Evolutionary conservation across 768 basidiomycete genomes (phyloP), one percentile per base, ranked within the genome.

Genomic region (Suillus subaureus): DNA sequence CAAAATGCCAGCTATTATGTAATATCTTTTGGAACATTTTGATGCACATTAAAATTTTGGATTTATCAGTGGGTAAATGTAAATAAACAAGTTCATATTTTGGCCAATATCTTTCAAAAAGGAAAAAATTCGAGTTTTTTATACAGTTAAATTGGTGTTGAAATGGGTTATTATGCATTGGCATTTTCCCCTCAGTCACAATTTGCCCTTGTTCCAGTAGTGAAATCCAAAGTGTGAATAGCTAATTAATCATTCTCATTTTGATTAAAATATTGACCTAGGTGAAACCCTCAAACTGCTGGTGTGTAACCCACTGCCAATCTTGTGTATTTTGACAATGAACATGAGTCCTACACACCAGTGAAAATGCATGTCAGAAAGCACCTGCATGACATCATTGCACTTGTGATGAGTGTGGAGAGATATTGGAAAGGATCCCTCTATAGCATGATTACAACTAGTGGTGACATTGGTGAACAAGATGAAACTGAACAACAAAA

Each of bases 21-120:
- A 55, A 55, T 55, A 55, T 55, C 35, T 55, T 55, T 4, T 4
- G 3, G 54, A 55, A 35, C 33, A 55, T 55, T 55, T 55, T n/a
- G 6, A 21, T n/a, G 5, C 11, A 2, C 54, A 8, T 35, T 33
- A 16, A 55, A n/a, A 35, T n/a, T 31, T 31, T 55, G 33, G 18
- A 55, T 55, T 55, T 55, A 55, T 21, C 54, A 12, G 21, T 55
- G 54, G 21, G 6, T 26, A 49, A 45, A 45, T 45, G 21, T 21
- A 8, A 3, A 31, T 31, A 8, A 18, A 54, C 9, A 31, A 54
- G 15, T 16, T 54, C 13, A 54, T 18, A 31, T 54, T 18, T 16
- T 3, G 16, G 7, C 52, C 52, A 55, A 35, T 18, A 55, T 43
- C 5, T 43, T 43, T 43, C 7, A 7, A 18, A 18, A 43, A 16